Evolutionary conservation across 2,329 filamentous ascomycete genomes (phyloP).

Genomic region (Taxawa tesnikishii): DNA sequence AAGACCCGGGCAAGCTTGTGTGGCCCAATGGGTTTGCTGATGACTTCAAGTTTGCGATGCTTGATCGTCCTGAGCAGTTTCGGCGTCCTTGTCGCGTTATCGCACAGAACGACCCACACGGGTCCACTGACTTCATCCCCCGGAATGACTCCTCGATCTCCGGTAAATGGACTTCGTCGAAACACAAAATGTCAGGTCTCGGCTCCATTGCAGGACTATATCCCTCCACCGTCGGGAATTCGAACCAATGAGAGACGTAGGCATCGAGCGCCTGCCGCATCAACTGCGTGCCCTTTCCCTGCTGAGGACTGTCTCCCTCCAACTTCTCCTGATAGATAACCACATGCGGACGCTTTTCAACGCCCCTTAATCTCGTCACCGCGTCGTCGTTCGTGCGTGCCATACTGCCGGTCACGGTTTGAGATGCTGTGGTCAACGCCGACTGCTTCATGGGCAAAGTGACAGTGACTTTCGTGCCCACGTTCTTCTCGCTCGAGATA

Average conservation of each 20-base stretch:
- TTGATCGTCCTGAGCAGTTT: constrained; percentile 1
- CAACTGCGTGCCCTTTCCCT: constrained; percentile 10
- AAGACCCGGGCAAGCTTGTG: constrained; percentile 18
- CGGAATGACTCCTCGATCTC: constrained; percentile 7
- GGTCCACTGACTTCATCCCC: constrained; percentile 8
- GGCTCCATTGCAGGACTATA: constrained; percentile 12
- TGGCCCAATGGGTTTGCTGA: constrained; percentile 19
- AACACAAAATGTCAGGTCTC: constrained; percentile 11
- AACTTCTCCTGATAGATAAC: constrained; percentile 12
- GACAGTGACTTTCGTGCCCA: constrained; percentile 8
- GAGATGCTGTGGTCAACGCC: not conserved
- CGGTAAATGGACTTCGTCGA: constrained; percentile 14
- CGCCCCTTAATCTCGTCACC: not conserved
- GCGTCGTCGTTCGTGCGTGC: not conserved
- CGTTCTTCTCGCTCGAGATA: constrained; percentile 7
- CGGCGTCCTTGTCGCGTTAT: constrained; percentile 13
- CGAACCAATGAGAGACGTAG: constrained; percentile 13
- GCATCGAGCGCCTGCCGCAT: constrained; percentile 11
- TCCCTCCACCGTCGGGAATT: constrained; percentile 12
- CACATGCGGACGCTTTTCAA: constrained; percentile 8
- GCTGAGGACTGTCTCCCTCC: constrained; percentile 11
- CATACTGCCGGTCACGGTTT: not conserved
- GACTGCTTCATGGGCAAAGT: constrained; percentile 3
- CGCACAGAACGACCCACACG: constrained; percentile 21
- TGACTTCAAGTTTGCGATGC: constrained; percentile 2